Evolutionary conservation across 495 filamentous ascomycete genomes (phyloP).

Genomic region (Thozetella sp.): DNA sequence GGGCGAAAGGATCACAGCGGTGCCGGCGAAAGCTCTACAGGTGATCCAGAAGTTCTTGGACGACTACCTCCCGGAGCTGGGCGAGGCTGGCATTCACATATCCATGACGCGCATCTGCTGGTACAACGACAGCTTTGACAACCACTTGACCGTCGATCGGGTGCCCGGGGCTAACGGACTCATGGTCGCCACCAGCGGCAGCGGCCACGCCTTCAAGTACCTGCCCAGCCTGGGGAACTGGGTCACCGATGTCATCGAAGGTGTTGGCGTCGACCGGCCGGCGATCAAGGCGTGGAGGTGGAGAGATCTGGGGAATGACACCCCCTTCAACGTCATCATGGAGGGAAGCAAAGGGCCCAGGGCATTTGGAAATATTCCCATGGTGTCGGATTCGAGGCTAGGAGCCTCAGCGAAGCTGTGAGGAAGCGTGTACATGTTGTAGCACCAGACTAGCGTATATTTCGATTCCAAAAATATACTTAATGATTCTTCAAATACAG

Average conservation of each 20-base stretch:
- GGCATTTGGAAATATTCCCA: slow-evolving; percentile 24
- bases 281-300: slow-evolving; percentile 31
- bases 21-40: slow-evolving; percentile 16
- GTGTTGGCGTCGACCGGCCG: slow-evolving; percentile 19
- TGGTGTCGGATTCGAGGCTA: slow-evolving; percentile 23
- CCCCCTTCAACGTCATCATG: slow-evolving; percentile 28
- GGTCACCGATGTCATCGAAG: slow-evolving; percentile 54
- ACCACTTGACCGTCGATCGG: slow-evolving; percentile 70
- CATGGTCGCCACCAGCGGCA: slow-evolving; percentile 75
- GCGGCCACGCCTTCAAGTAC: slow-evolving; percentile 81
- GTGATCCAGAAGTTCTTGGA: slow-evolving; percentile 31
- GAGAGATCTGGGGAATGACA: slow-evolving; percentile 13
- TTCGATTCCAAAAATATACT: too few relatives aligned
- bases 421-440: background rate
- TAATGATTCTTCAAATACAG: too few relatives aligned
- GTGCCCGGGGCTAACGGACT: slow-evolving; percentile 62
- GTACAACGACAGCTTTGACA: slow-evolving; percentile 64
- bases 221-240: slow-evolving; percentile 76
- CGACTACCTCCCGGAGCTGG: slow-evolving; percentile 33
- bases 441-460: too few relatives aligned
- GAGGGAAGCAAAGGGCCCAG: slow-evolving; percentile 30
- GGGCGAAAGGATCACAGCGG: slow-evolving; percentile 13
- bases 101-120: slow-evolving; percentile 68
- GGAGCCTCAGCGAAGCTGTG: background rate
- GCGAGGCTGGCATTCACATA: slow-evolving; percentile 15